These are phyloP conservation scores for Verticillium alfalfae DNA, from an alignment of 2,329 filamentous ascomycete genomes.

Conservation along the genomic window DNA sequence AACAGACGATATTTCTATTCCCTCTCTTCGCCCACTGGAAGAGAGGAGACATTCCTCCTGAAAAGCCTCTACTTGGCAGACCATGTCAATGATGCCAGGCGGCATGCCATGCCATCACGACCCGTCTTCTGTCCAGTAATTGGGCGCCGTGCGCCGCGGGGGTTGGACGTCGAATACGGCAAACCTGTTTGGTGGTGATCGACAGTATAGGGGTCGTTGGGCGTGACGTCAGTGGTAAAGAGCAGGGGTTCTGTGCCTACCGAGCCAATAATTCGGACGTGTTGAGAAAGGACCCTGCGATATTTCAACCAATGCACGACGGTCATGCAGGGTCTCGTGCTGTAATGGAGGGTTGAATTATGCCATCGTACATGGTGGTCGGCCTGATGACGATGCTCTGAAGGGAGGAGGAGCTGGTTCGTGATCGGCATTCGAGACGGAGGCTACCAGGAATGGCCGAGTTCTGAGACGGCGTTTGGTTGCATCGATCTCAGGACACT, in stretches of 20 bases:
- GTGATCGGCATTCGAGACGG: background rate
- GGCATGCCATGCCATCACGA: background rate
- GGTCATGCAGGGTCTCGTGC: slow-evolving; percentile 1
- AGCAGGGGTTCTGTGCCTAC: background rate
- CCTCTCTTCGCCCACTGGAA: background rate
- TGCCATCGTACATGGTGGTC: background rate
- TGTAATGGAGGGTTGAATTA: background rate
- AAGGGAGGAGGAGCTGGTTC: background rate
- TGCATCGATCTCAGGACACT: background rate
- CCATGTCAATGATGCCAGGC: background rate
- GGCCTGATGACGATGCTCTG: background rate
- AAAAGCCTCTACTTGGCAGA: background rate
- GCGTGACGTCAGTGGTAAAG: background rate
- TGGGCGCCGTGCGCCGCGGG: background rate
- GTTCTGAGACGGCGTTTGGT: background rate
- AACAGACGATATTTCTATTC: background rate
- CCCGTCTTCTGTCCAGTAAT: background rate
- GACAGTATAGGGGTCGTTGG: background rate
- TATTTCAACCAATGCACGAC: background rate
- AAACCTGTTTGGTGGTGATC: slow-evolving; percentile 3
- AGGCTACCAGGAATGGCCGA: background rate
- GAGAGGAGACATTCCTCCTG: background rate
- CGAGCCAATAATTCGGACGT: background rate
- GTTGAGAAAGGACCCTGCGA: background rate
- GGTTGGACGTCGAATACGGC: background rate